Conservation (phyloP, 345 rosid species). For the Physaria fendleri region DNA sequence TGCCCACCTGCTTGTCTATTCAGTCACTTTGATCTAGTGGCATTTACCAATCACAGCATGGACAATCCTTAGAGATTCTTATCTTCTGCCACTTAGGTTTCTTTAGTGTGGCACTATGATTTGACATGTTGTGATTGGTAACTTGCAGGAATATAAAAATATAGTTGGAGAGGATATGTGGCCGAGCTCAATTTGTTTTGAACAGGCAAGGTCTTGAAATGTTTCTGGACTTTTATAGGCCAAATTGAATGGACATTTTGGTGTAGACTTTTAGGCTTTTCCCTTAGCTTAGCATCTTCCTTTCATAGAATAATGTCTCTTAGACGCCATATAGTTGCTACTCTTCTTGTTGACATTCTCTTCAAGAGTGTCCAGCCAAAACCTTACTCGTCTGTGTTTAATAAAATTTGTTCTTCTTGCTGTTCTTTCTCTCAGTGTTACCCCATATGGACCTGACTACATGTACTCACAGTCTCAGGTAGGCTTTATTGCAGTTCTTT, state of each 20-base stretch:
- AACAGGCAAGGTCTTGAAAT: conserved; percentile 52
- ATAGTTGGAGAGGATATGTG: conserved; percentile 52
- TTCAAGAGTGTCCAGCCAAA: neutral
- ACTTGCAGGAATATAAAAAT: conserved; percentile 61
- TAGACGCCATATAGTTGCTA: neutral
- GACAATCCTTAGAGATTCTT: conserved; percentile 20
- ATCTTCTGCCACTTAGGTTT: conserved; percentile 39
- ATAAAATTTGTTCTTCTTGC: neutral
- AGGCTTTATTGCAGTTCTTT: conserved; percentile 1
- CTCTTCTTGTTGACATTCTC: neutral
- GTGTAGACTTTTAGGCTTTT: neutral
- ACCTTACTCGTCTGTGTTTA: neutral
- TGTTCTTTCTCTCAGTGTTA: conserved; percentile 45
- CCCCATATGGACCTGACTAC: conserved; percentile 74
- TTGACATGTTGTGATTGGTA: conserved; percentile 68
- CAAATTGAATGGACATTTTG: neutral
- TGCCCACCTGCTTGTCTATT: conserved; percentile 3
- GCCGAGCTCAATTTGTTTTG: conserved; percentile 50
- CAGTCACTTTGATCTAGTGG: conserved; percentile 4
- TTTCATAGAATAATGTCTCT: neutral
- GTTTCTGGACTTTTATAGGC: conserved; percentile 24
- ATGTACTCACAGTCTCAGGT: conserved; percentile 69
- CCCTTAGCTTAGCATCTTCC: conserved; percentile 5
- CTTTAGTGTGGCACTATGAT: conserved; percentile 36
- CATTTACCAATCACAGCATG: conserved; percentile 41